Conservation (phyloP, 2,329 filamentous ascomycete genomes). For the Hymenoscyphus fraxineus region DNA sequence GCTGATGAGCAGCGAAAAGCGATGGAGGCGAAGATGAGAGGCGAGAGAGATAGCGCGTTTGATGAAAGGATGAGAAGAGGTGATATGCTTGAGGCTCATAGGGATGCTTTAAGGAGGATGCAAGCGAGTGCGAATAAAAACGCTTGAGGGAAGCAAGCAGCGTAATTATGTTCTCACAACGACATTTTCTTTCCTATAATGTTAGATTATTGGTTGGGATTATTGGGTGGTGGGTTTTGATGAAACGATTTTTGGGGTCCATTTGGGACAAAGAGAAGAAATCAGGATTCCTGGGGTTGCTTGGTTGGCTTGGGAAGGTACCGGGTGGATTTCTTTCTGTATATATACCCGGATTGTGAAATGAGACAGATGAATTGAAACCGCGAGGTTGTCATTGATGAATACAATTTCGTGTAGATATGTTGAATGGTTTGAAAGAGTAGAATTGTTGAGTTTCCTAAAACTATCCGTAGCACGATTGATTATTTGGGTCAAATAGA, state of each 20-base stretch:
- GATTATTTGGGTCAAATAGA: not conserved
- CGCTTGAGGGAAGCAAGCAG: not conserved
- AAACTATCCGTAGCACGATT: not conserved
- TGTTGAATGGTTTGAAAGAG: not conserved
- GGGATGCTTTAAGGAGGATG: constrained; percentile 76
- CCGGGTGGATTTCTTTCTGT: not conserved
- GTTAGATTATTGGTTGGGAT: not conserved
- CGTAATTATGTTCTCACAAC: not conserved
- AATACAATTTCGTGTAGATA: not conserved
- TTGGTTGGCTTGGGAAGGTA: not conserved
- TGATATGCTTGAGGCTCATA: constrained; percentile 71
- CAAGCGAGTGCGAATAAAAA: constrained; percentile 44
- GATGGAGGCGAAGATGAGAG: constrained; percentile 53
- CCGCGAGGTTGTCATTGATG: not conserved
- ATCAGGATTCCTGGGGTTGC: not conserved
- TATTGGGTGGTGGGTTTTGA: not conserved
- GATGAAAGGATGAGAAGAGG: constrained; percentile 74
- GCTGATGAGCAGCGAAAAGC: constrained; percentile 56
- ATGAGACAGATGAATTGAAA: not conserved
- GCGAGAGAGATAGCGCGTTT: constrained; percentile 59
- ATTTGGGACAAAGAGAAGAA: not conserved
- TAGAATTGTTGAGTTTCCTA: not conserved
- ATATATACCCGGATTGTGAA: not conserved
- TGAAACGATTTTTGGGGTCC: not conserved
- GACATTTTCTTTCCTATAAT: not conserved